Conservation (phyloP, 2,329 filamentous ascomycete species). For the Fusarium sp. region DNA sequence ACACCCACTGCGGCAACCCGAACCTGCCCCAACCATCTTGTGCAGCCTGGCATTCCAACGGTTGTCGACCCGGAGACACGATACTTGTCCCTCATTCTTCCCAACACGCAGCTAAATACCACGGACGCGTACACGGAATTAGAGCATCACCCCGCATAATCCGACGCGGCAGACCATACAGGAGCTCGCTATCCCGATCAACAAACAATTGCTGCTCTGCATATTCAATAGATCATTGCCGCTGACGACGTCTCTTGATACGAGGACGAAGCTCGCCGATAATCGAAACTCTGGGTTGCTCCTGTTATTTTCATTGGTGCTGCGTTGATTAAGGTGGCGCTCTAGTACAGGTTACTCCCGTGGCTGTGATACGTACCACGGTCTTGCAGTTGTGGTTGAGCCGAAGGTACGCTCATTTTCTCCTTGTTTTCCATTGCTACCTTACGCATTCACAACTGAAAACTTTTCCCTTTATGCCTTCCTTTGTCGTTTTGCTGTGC, state of each 20-base stretch:
- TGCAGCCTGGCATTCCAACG: slow-evolving; percentile 45
- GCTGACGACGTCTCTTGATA: slow-evolving; percentile 36
- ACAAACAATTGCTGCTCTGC: slow-evolving; percentile 15
- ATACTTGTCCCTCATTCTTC: slow-evolving; percentile 37
- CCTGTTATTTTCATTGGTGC: slow-evolving; percentile 41
- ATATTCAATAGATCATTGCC: slow-evolving; percentile 20
- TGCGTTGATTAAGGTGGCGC: slow-evolving; percentile 47
- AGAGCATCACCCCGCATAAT: slow-evolving; percentile 28
- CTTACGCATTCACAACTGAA: slow-evolving; percentile 4
- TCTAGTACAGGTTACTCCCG: slow-evolving; percentile 40
- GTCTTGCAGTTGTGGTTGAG: slow-evolving; percentile 25
- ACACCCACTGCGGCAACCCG: slow-evolving; percentile 28
- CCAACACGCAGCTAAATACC: slow-evolving; percentile 14
- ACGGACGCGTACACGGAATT: slow-evolving; percentile 25
- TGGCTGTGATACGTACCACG: slow-evolving; percentile 44
- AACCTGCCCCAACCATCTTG: slow-evolving; percentile 21
- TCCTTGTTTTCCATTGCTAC: slow-evolving; percentile 9
- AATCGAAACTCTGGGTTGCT: slow-evolving; percentile 43
- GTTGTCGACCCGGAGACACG: slow-evolving; percentile 44
- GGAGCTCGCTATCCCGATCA: slow-evolving; percentile 7
- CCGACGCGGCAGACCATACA: slow-evolving; percentile 10
- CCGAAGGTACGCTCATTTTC: slow-evolving; percentile 31
- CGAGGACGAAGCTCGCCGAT: slow-evolving; percentile 36
- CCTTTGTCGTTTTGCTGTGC: neutral
- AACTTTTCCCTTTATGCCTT: neutral